Evolutionary conservation across 768 basidiomycete genomes (phyloP).

Genomic region (Lactarius deliciosus): DNA sequence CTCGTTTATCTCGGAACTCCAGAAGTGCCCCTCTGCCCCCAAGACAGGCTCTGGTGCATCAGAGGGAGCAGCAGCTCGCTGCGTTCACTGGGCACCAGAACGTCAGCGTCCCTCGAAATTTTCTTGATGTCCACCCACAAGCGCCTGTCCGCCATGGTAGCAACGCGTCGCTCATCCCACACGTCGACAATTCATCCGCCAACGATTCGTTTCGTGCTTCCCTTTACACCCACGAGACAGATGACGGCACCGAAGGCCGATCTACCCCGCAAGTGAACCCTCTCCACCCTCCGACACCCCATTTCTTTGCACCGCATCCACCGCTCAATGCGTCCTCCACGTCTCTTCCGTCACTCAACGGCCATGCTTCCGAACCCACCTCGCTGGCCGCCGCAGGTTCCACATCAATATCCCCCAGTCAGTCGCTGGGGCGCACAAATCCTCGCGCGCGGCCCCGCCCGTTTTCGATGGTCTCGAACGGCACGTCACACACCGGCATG

Average conservation of each 20-base stretch:
- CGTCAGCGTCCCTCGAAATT: slow-evolving; percentile 29
- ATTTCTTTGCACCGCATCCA: neutral
- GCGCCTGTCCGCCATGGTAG: slow-evolving; percentile 35
- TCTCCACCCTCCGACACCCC: slow-evolving; percentile 16
- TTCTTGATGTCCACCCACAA: slow-evolving; percentile 31
- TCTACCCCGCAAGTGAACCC: neutral
- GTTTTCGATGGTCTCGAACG: slow-evolving; percentile 13
- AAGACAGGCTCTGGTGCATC: slow-evolving; percentile 62
- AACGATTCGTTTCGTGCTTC: slow-evolving; percentile 23
- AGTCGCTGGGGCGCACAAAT: neutral
- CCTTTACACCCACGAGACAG: slow-evolving; percentile 28
- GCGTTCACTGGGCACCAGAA: slow-evolving; percentile 38
- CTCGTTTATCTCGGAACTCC: slow-evolving; percentile 36
- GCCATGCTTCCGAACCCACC: neutral
- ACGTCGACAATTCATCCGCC: slow-evolving; percentile 22
- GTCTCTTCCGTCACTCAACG: slow-evolving; percentile 16
- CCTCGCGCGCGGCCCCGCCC: neutral
- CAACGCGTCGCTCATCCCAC: slow-evolving; percentile 37
- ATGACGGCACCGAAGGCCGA: neutral
- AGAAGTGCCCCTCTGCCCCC: slow-evolving; percentile 56
- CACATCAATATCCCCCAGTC: neutral
- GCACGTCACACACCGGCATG: slow-evolving; percentile 18
- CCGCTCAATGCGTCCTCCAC: slow-evolving; percentile 14
- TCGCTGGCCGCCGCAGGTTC: neutral
- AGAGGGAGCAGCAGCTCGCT: slow-evolving; percentile 52